These are phyloP conservation scores for Nakazawaea laoshanensis DNA, from an alignment of 805 yeast genomes.

Conservation along the genomic window DNA sequence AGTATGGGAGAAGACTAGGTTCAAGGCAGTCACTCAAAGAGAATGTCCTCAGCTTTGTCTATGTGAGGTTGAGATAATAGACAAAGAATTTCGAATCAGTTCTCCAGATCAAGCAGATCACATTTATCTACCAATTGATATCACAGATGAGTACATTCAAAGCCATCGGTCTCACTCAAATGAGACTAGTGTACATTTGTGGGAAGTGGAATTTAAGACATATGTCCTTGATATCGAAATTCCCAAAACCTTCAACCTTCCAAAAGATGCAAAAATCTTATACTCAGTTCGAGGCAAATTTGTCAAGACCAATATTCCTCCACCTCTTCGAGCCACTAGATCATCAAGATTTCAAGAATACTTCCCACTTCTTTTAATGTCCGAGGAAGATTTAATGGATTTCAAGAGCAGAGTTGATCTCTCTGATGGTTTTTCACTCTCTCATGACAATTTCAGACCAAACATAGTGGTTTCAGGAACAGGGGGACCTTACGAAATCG, in stretches of 20 bases:
- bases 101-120: slow-evolving; percentile 6
- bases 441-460: slow-evolving; percentile 18
- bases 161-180: background rate
- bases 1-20: slow-evolving; percentile 12
- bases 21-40: slow-evolving; percentile 15
- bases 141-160: slow-evolving; percentile 10
- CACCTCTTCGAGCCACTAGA: slow-evolving; percentile 8
- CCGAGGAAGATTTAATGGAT: slow-evolving; percentile 15
- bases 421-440: slow-evolving; percentile 10
- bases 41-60: slow-evolving; percentile 14
- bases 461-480: slow-evolving; percentile 16
- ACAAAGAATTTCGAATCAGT: slow-evolving; percentile 11
- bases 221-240: slow-evolving; percentile 15
- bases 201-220: slow-evolving; percentile 15
- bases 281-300: slow-evolving; percentile 19
- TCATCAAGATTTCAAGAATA: slow-evolving; percentile 22
- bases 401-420: slow-evolving; percentile 10
- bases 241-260: slow-evolving; percentile 15
- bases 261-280: slow-evolving; percentile 14
- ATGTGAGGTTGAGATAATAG: slow-evolving; percentile 9
- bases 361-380: slow-evolving; percentile 19
- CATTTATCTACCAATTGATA: slow-evolving; percentile 12
- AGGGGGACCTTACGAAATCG: slow-evolving; percentile 18
- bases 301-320: slow-evolving; percentile 18
- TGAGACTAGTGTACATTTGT: slow-evolving; percentile 13